Evolutionary conservation across 345 rosid species (phyloP).

Genomic region (Capsella bursapastoris): DNA sequence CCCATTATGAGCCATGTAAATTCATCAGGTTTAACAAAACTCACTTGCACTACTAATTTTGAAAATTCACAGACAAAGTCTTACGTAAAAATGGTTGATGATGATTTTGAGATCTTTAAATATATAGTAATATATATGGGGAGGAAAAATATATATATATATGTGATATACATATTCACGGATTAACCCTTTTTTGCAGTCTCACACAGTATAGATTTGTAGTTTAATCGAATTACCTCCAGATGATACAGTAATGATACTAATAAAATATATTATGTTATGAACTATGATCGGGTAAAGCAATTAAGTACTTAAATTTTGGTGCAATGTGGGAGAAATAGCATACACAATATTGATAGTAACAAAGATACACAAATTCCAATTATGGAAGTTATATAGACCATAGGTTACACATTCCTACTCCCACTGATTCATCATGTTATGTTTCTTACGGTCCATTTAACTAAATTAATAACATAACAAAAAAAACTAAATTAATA

Average conservation of each 20-base stretch:
- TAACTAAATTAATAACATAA: background rate
- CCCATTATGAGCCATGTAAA: slow-evolving; percentile 2
- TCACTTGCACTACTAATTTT: background rate
- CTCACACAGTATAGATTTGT: background rate
- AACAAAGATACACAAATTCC: slow-evolving; percentile 40
- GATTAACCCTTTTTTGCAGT: background rate
- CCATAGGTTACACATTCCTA: slow-evolving; percentile 18
- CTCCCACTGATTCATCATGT: slow-evolving; percentile 12
- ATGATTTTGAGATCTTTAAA: background rate
- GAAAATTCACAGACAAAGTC: background rate
- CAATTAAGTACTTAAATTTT: slow-evolving; percentile 29
- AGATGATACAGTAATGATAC: background rate
- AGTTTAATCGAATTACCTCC: background rate
- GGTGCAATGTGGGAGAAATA: slow-evolving; percentile 37
- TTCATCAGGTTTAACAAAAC: background rate
- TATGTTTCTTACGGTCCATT: background rate
- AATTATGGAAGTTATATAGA: slow-evolving; percentile 24
- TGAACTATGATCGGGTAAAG: slow-evolving; percentile 30
- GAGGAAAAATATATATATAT: background rate
- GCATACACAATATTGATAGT: slow-evolving; percentile 30
- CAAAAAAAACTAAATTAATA: background rate
- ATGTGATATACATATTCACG: background rate
- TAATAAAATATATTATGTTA: background rate
- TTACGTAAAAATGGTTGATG: background rate
- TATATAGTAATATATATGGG: background rate